Base-by-base conservation (phyloP, 306 rosid genomes). In the Boehmeria nivea region DNA sequence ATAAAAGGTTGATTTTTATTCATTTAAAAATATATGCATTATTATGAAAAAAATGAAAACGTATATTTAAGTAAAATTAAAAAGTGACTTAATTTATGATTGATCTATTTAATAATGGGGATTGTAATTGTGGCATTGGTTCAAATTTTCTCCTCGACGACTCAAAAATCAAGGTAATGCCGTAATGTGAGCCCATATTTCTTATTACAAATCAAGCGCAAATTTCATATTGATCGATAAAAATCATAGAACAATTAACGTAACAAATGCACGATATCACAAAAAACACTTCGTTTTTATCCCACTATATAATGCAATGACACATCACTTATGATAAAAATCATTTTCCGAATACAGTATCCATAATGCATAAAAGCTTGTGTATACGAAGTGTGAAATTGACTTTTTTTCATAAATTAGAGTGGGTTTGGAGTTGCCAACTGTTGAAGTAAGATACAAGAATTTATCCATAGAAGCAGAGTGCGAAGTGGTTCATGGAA, bases 41-140 rank as follows among this genome's bases (percentile, higher is more conserved):
- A n/a, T n/a, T n/a, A n/a, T n/a, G n/a, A n/a, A n/a, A n/a, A n/a
- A n/a, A n/a, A n/a, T n/a, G n/a, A n/a, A n/a, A n/a, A n/a, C n/a
- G n/a, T n/a, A n/a, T n/a, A n/a, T n/a, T n/a, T n/a, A n/a, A n/a
- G n/a, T n/a, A n/a, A n/a, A n/a, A n/a, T n/a, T n/a, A n/a, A n/a
- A n/a, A n/a, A n/a, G n/a, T n/a, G n/a, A n/a, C n/a, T n/a, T n/a
- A n/a, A n/a, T n/a, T n/a, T n/a, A n/a, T n/a, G n/a, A n/a, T n/a
- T n/a, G n/a, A n/a, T n/a, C n/a, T n/a, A 87, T 47, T 60, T 82
- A 38, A 69, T 74, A 65, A 46, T 79, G 39, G 78, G 87, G 2
- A 73, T 74, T 1, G 85, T 78, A 31, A 87, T 82, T 59, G 87
- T 86, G 70, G 75, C 80, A 53, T 86, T n/a, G n/a, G n/a, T n/a